Evolutionary conservation across 176 grass and related monocot species (phyloP).

Genomic region (Phoenix roebelenii): DNA sequence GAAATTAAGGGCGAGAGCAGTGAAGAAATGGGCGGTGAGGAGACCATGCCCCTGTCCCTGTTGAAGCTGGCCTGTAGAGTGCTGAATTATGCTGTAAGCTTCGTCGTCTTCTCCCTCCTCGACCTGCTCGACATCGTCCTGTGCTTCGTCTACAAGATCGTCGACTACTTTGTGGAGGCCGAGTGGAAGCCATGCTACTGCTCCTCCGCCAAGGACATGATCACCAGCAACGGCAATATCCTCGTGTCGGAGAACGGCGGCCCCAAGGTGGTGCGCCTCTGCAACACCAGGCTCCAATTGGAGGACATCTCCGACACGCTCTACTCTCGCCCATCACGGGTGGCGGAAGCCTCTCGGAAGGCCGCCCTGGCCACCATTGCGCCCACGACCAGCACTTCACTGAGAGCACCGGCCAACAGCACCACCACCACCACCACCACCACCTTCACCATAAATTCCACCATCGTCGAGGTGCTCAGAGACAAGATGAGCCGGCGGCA

Average conservation of each 20-base stretch:
- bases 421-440: slow-evolving; percentile 5
- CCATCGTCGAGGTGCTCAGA: slow-evolving; percentile 67
- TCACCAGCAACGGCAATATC: slow-evolving; percentile 1
- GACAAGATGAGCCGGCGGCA: slow-evolving; percentile 50
- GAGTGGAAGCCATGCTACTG: slow-evolving; percentile 99
- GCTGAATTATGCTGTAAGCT: slow-evolving; percentile 61
- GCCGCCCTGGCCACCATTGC: not conserved
- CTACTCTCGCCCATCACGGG: slow-evolving; percentile 58
- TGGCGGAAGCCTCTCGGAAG: slow-evolving; percentile 53
- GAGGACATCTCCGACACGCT: slow-evolving; percentile 95
- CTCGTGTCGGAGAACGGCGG: slow-evolving; percentile 18
- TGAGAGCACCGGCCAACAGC: too few species aligned
- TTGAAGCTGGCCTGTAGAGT: slow-evolving; percentile 20
- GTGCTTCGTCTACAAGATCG: slow-evolving; percentile 82
- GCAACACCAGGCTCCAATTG: slow-evolving; percentile 63
- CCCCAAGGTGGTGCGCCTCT: slow-evolving; percentile 73
- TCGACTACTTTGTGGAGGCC: slow-evolving; percentile 70
- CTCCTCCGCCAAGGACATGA: slow-evolving; percentile 19
- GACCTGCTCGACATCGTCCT: slow-evolving; percentile 81
- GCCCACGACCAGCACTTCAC: too few species aligned
- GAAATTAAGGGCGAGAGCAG: not conserved
- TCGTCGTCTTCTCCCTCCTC: slow-evolving; percentile 79
- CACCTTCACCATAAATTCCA: slow-evolving; percentile 46
- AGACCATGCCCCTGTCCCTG: slow-evolving; percentile 3
- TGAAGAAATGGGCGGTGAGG: slow-evolving; percentile 23